Conservation (phyloP, 257 asterid species). For the Solanum paucissectum region DNA sequence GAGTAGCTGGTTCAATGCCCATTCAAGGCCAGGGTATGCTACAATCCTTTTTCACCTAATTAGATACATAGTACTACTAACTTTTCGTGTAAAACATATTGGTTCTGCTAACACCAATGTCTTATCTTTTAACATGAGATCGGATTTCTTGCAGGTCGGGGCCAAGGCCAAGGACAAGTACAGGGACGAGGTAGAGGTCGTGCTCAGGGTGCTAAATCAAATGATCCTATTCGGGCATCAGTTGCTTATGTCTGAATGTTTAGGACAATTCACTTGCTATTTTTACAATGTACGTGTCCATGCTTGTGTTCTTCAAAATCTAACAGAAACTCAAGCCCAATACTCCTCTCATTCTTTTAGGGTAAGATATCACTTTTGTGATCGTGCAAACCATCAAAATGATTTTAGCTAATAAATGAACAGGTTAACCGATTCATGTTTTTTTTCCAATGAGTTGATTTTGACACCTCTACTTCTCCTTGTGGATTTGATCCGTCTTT, state of each 20-base stretch:
- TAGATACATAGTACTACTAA: neutral
- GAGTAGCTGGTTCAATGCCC: neutral
- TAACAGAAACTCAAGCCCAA: neutral
- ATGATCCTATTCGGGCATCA: neutral
- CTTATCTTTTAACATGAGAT: neutral
- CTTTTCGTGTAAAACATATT: neutral
- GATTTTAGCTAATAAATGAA: neutral
- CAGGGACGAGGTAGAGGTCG: neutral
- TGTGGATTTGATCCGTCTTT: neutral
- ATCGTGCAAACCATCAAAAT: neutral
- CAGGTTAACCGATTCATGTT: neutral
- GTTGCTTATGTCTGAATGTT: neutral
- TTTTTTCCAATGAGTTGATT: neutral
- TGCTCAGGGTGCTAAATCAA: neutral
- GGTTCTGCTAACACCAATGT: neutral
- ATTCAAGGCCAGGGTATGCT: slow-evolving; percentile 1
- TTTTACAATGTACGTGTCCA: neutral
- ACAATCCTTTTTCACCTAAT: neutral
- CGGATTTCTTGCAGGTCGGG: neutral
- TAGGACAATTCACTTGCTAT: neutral
- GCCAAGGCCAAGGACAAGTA: neutral
- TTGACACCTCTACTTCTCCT: neutral
- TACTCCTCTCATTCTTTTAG: neutral
- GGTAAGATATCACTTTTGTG: neutral
- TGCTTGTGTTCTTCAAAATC: neutral